These are phyloP conservation scores for Jackrogersella multiformis DNA, from an alignment of 495 filamentous ascomycete species.

Conservation along the genomic window DNA sequence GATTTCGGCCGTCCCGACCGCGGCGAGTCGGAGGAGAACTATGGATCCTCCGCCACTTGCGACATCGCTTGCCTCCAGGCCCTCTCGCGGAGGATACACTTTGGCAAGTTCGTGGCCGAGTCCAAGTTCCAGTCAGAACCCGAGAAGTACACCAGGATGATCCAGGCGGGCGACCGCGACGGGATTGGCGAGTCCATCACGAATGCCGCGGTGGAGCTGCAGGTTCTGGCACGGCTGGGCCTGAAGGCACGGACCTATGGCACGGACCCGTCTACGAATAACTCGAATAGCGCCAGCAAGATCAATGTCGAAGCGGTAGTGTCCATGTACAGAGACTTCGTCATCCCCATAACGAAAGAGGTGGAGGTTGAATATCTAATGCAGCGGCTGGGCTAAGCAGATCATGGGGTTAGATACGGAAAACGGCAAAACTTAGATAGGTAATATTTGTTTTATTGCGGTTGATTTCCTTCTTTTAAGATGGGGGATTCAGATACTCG, in stretches of 20 bases:
- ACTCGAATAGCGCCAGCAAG: constrained; percentile 61
- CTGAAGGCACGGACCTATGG: constrained; percentile 97
- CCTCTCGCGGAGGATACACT: constrained; percentile 91
- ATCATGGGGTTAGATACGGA: constrained; percentile 3
- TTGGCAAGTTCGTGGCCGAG: constrained; percentile 98
- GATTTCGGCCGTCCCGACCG: constrained; percentile 76
- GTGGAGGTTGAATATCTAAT: constrained; percentile 98
- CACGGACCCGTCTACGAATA: constrained; percentile 77
- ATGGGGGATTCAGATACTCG: constrained; percentile 69
- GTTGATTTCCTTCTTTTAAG: constrained; percentile 33
- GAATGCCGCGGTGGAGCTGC: constrained; percentile 85
- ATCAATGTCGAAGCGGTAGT: constrained; percentile 94
- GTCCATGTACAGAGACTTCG: constrained; percentile 92
- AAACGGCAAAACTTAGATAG: constrained; percentile 1
- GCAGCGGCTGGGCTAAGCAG: constrained; percentile 73
- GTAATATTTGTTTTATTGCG: constrained; percentile 28
- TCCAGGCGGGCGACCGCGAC: constrained; percentile 76
- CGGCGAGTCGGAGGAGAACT: constrained; percentile 91
- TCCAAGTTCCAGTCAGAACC: constrained; percentile 92
- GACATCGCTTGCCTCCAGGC: constrained; percentile 94
- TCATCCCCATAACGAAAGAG: constrained; percentile 96
- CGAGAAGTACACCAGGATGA: constrained; percentile 80
- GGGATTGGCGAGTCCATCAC: constrained; percentile 93
- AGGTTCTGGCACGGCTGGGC: constrained; percentile 86
- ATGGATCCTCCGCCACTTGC: constrained; percentile 89